Base-by-base conservation (phyloP, 805 yeast species). In the Barnettozyma vustinii region DNA sequence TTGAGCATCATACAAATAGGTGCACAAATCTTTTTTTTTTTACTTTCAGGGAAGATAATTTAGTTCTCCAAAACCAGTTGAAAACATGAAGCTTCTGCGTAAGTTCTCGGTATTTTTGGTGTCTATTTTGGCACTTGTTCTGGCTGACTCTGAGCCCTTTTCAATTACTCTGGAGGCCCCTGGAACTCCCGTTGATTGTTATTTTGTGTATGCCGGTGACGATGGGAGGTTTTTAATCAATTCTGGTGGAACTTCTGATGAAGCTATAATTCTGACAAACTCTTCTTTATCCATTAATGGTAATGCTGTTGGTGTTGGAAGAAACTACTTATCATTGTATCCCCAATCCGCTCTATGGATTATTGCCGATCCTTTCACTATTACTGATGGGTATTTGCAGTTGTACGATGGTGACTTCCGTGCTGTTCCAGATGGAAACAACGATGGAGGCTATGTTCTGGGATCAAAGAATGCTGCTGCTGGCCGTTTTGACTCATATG, bases 401-500 rank as follows among this genome's bases (percentile, higher is more conserved):
- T 32, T 55, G 19, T 53, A 51, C 32, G 51, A 40, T 16, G 50
- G 47, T 7, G 49, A 53, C 42, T 56, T 55, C 54, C 60, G 54
- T 36, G 60, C 54, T 37, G 56, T 56, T 23, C 56, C 57, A 4
- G 40, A 50, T 26, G 60, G 57, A 19, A 39, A 42, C 6, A 55
- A 51, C 30, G 54, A 40, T 16, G 43, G 51, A 7, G 26, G 40
- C 30, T 56, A 47, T 21, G 53, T 53, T 15, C 26, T 56, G 12
- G 60, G 60, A 16, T 47, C 56, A 8, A 48, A 47, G 37, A 53
- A 54, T 25, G 59, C 59, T 2, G 56, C 54, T 18, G 49, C 52
- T 26, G 50, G 52, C 15, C 44, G 54, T 27, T 35, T 37, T 23
- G 47, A 47, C 26, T 47, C 46, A 6, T 48, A 46, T 33, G 44